A percentile compares a stretch with the other conserved stretches of the same genome.
phyloP scores from a whole-genome alignment of 2,329 filamentous ascomycete genomes.

The Aciculosporium take region DNA sequence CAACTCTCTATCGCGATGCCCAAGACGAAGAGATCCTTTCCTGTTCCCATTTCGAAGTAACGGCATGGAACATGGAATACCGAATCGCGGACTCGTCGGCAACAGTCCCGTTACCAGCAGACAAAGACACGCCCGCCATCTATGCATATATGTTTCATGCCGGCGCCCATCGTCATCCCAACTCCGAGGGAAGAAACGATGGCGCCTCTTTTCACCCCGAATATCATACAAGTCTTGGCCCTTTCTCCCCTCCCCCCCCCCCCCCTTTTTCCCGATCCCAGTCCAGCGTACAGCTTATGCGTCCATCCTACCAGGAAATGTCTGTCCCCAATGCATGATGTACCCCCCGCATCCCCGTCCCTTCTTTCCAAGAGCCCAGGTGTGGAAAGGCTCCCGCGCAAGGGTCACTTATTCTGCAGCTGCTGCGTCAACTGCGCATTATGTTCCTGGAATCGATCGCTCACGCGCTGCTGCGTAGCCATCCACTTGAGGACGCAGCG shows the following conservation, averaged over 20 bases:
- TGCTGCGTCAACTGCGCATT: constrained; percentile 45
- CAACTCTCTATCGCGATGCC: neutral
- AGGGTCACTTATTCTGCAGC: constrained; percentile 31
- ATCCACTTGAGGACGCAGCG: constrained; percentile 95
- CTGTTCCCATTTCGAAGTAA: neutral
- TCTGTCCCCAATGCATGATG: no score
- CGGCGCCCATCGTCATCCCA: neutral
- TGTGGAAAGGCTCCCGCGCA: no score
- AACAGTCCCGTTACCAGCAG: neutral
- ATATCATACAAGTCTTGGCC: no score
- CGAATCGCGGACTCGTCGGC: neutral
- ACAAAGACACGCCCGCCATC: constrained; percentile 2
- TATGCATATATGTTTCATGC: neutral
- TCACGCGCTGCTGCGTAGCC: constrained; percentile 78
- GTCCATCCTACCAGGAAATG: no score
- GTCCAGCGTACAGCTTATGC: neutral
- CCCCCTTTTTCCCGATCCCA: neutral
- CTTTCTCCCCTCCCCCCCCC: neutral
- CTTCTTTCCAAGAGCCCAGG: no score
- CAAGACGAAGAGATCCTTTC: neutral
- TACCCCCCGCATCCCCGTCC: no score
- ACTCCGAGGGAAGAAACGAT: neutral
- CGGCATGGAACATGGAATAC: neutral
- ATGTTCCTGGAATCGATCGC: constrained; percentile 73
- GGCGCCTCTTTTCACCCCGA: neutral